These are phyloP conservation scores for Gossypium schwendimanii DNA, from an alignment of 441 rosid genomes.

Conservation along the genomic window DNA sequence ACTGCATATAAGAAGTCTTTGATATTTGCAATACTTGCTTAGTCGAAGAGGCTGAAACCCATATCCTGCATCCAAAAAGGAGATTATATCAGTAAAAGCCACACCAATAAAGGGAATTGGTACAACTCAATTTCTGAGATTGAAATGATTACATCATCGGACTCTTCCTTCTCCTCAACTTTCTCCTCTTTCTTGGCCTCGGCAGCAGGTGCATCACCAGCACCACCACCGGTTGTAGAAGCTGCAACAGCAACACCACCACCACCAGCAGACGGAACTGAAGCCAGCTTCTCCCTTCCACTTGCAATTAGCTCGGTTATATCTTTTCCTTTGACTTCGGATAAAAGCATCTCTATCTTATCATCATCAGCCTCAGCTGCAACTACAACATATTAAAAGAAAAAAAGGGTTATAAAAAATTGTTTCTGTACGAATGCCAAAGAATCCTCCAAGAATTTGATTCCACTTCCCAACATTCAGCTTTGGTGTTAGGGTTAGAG, in stretches of 20 bases:
- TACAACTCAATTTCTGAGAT: background rate
- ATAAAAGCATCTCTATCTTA: too few relatives aligned
- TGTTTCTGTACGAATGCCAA: too few relatives aligned
- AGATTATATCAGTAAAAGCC: too few relatives aligned
- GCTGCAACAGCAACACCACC: conserved; percentile 23
- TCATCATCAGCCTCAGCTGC: too few relatives aligned
- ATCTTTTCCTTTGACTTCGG: too few relatives aligned
- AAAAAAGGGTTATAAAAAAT: background rate
- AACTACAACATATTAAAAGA: conserved; percentile 30
- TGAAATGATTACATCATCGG: conserved; percentile 54
- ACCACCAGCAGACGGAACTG: conserved; percentile 81
- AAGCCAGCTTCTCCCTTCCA: conserved; percentile 78
- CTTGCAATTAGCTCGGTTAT: too few relatives aligned
- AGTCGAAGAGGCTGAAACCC: conserved; percentile 63
- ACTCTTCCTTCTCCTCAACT: conserved; percentile 72
- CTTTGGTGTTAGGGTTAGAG: too few relatives aligned
- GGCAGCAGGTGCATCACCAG: conserved; percentile 30
- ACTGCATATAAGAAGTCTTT: conserved; percentile 7
- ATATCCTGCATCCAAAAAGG: conserved; percentile 36
- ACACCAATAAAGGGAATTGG: background rate
- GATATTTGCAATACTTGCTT: conserved; percentile 11
- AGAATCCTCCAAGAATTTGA: too few relatives aligned
- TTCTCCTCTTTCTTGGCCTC: conserved; percentile 32
- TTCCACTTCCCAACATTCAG: too few relatives aligned
- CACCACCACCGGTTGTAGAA: conserved; percentile 26